Conservation (phyloP, 2,329 filamentous ascomycete genomes). For the Teratosphaeria zuluensis region DNA sequence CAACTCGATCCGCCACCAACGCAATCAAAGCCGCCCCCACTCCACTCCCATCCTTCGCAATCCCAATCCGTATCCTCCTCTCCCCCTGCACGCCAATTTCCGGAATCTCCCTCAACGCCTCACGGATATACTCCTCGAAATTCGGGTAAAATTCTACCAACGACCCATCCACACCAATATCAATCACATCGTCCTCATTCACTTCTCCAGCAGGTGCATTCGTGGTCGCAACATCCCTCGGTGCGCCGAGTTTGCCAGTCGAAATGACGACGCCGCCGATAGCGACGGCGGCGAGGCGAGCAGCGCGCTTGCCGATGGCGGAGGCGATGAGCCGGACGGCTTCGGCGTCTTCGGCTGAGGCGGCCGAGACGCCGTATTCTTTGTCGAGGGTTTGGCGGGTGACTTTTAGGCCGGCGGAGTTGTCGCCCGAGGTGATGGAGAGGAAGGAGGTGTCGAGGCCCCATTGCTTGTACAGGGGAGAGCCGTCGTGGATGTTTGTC, state of each 20-base stretch:
- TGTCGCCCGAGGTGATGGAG: conserved; percentile 76
- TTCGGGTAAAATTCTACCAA: conserved; percentile 92
- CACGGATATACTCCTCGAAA: conserved; percentile 80
- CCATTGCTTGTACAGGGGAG: conserved; percentile 69
- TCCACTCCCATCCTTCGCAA: conserved; percentile 92
- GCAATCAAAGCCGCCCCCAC: conserved; percentile 95
- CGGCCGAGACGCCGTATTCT: conserved; percentile 63
- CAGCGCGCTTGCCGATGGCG: conserved; percentile 80
- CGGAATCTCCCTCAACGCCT: conserved; percentile 66
- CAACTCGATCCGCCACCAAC: conserved; percentile 58
- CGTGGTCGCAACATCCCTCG: conserved; percentile 19
- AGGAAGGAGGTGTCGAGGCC: conserved; percentile 85
- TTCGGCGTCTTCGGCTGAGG: conserved; percentile 73
- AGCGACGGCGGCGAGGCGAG: conserved; percentile 76
- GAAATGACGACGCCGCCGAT: conserved; percentile 77
- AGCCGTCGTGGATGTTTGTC: conserved; percentile 56
- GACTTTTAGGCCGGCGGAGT: conserved; percentile 58
- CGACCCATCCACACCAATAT: conserved; percentile 90
- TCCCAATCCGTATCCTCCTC: conserved; percentile 81
- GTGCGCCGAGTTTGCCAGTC: conserved; percentile 56
- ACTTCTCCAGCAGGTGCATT: conserved; percentile 16
- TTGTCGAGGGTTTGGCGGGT: conserved; percentile 71
- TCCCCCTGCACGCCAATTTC: conserved; percentile 71
- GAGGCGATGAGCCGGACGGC: conserved; percentile 75
- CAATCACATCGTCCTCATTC: conserved; percentile 59